Evolutionary conservation across 2,329 filamentous ascomycete genomes (phyloP).

Genomic region (Cladobotryum protrusum): DNA sequence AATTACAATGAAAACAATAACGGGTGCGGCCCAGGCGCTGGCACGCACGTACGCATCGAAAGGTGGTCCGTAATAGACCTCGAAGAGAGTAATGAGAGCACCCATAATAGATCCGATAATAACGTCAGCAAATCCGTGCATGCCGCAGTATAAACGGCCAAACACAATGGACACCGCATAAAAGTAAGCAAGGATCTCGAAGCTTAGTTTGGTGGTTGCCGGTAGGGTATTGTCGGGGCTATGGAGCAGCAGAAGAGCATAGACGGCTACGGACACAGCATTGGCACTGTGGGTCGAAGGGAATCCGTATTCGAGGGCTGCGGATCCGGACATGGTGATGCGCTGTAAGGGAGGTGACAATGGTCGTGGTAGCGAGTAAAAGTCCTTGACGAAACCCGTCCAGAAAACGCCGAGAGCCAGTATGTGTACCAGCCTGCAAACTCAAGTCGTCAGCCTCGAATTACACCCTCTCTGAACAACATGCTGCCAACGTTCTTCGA

Average conservation of each 20-base stretch:
- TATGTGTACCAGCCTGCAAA: constrained; percentile 60
- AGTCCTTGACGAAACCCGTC: constrained; percentile 90
- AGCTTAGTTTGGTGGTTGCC: constrained; percentile 49
- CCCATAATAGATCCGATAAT: constrained; percentile 74
- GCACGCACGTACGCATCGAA: constrained; percentile 67
- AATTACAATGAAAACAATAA: constrained; percentile 59
- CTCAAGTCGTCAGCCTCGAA: constrained; percentile 15
- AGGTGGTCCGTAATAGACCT: constrained; percentile 53
- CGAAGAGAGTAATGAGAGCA: constrained; percentile 52
- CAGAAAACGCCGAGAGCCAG: constrained; percentile 75
- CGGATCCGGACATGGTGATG: constrained; percentile 96
- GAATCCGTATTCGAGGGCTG: constrained; percentile 92
- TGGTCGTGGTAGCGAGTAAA: constrained; percentile 85
- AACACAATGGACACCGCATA: constrained; percentile 87
- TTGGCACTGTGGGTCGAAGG: constrained; percentile 97
- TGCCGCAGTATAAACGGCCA: constrained; percentile 91
- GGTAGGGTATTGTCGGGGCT: constrained; percentile 57
- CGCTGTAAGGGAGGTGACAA: constrained; percentile 86
- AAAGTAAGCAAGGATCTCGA: constrained; percentile 69
- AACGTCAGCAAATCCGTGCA: constrained; percentile 96
- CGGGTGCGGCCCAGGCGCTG: constrained; percentile 57
- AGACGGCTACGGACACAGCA: constrained; percentile 87
- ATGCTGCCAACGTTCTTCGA: background rate
- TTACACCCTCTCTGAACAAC: background rate
- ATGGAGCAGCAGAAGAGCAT: constrained; percentile 66